A percentile compares a stretch with the other conserved stretches of the same genome.
Conservation (phyloP, 371 early-diverging fungal species). For the Mucor velutinosus region DNA sequence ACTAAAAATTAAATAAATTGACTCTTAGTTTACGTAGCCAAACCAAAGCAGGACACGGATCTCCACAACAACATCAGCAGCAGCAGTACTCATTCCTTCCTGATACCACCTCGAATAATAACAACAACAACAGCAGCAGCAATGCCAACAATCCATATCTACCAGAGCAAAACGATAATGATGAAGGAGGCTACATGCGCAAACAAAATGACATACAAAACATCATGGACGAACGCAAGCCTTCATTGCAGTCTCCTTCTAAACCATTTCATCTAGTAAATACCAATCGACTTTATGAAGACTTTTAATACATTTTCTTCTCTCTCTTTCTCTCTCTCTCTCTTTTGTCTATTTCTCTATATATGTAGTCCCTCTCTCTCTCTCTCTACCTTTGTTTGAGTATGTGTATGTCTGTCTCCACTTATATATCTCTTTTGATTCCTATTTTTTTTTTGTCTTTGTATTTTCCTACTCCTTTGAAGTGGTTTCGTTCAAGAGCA, state of each 20-base stretch:
- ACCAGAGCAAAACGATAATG: conserved; percentile 7
- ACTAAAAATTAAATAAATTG: not conserved
- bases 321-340: not conserved
- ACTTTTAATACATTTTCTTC: conserved; percentile 23
- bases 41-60: conserved; percentile 28
- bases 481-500: not conserved
- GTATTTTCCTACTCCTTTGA: not conserved
- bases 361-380: not conserved
- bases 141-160: not conserved
- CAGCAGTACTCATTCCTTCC: conserved; percentile 15
- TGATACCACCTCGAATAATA: conserved; percentile 11
- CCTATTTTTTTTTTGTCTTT: not conserved
- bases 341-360: not conserved
- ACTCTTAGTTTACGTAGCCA: conserved; percentile 39
- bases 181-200: not conserved
- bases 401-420: not conserved
- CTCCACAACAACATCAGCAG: conserved; percentile 16
- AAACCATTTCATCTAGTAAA: conserved; percentile 44
- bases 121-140: conserved; percentile 4
- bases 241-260: conserved; percentile 16
- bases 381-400: not conserved
- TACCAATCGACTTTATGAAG: conserved; percentile 35
- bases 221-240: conserved; percentile 22
- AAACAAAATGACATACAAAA: conserved; percentile 17
- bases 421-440: conserved; percentile 1